A percentile compares a stretch with the other conserved stretches of the same genome.
phyloP scores from a whole-genome alignment of 306 rosid species.

The Citrullus amarus region DNA sequence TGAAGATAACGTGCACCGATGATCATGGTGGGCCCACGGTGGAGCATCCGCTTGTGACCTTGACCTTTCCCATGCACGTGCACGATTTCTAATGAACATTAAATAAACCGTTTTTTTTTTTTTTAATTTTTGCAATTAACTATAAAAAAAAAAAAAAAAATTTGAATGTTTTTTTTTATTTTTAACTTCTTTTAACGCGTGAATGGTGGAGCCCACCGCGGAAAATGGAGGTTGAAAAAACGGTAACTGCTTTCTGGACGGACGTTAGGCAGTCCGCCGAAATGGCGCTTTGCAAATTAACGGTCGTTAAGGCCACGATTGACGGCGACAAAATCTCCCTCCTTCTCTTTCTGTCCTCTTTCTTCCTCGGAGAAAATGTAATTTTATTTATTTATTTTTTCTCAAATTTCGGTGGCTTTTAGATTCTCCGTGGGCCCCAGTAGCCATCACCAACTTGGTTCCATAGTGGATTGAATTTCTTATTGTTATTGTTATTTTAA shows the following conservation, averaged over 20 bases:
- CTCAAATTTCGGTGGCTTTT: not conserved
- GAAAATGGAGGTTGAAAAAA: not conserved
- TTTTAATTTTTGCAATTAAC: not conserved
- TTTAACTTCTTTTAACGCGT: slow-evolving; percentile 8
- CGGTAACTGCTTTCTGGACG: slow-evolving; percentile 17
- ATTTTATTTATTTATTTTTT: not conserved
- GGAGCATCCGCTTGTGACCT: not conserved
- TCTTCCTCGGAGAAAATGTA: not conserved
- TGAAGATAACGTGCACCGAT: not conserved
- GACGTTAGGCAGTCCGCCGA: slow-evolving; percentile 18
- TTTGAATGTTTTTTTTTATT: too few relatives aligned
- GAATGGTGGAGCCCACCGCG: slow-evolving; percentile 13
- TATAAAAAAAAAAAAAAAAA: too few relatives aligned
- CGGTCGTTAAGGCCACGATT: slow-evolving; percentile 19
- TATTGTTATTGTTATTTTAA: not conserved
- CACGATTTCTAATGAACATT: not conserved
- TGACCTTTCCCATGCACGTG: slow-evolving; percentile 3
- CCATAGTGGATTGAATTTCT: not conserved
- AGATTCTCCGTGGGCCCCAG: not conserved
- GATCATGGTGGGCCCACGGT: not conserved
- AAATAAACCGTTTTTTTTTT: not conserved
- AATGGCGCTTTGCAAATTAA: not conserved
- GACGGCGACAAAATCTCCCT: slow-evolving; percentile 16
- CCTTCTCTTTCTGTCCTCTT: not conserved
- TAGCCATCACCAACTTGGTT: not conserved